Evolutionary conservation across 2,329 filamentous ascomycete genomes (phyloP).

Genomic region (Fusarium transvaalense): DNA sequence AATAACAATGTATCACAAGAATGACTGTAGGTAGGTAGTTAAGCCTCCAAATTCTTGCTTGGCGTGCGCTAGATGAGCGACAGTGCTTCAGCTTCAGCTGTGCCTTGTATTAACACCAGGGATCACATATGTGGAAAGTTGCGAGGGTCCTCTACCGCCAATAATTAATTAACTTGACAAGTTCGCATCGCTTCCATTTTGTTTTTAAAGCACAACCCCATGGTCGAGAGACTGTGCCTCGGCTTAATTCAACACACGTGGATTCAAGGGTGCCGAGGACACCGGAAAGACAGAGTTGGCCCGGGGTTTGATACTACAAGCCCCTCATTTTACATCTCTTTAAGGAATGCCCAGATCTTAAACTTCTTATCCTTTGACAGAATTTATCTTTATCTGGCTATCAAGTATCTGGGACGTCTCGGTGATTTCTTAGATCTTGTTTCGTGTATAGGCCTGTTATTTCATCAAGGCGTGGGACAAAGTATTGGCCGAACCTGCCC

Average conservation of each 20-base stretch:
- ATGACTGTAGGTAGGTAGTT: neutral
- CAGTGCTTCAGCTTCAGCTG: neutral
- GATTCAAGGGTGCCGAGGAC: slow-evolving; percentile 28
- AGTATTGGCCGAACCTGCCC: slow-evolving; percentile 14
- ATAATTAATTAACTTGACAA: neutral
- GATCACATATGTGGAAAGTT: neutral
- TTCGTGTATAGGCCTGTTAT: slow-evolving; percentile 17
- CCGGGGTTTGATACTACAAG: slow-evolving; percentile 23
- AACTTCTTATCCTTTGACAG: slow-evolving; percentile 3
- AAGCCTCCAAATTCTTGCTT: neutral
- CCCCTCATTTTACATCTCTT: slow-evolving; percentile 27
- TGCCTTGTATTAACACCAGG: neutral
- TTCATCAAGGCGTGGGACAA: slow-evolving; percentile 2
- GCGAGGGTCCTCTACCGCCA: neutral
- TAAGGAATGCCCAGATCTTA: slow-evolving; percentile 1
- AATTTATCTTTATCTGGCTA: neutral
- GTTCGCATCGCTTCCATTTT: neutral
- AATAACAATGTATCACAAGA: neutral
- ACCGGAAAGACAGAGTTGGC: slow-evolving; percentile 11
- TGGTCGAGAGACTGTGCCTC: slow-evolving; percentile 29
- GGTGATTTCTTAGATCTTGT: neutral
- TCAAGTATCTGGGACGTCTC: neutral
- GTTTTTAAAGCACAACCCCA: neutral
- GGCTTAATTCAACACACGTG: slow-evolving; percentile 35
- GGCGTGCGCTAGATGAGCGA: neutral